Evolutionary conservation across 108 stramenopile species (phyloP).

Genomic region (Aurantiochytrium sp.): DNA sequence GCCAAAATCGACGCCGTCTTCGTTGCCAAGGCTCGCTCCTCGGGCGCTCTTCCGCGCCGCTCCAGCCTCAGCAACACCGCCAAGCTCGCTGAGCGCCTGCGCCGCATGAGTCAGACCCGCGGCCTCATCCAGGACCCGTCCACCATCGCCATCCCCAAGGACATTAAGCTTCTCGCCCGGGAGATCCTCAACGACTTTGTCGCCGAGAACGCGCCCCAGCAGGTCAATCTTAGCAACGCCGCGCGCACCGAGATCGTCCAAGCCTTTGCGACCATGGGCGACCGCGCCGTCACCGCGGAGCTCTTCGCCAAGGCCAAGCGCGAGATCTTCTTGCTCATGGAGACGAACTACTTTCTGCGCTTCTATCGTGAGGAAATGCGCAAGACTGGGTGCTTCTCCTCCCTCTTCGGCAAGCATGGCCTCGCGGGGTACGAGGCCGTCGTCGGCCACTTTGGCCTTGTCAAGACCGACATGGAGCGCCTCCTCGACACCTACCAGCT

Average conservation of each 20-base stretch:
- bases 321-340: constrained; percentile 29
- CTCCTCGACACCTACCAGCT: neutral
- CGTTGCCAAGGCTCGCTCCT: neutral
- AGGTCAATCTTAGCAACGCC: neutral
- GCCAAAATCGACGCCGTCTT: constrained; percentile 1
- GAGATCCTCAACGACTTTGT: neutral
- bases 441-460: neutral
- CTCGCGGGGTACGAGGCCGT: constrained; percentile 1
- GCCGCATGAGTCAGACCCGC: neutral
- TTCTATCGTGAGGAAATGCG: constrained; percentile 32
- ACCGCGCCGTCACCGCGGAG: neutral
- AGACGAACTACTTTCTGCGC: constrained; percentile 22
- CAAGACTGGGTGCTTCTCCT: constrained; percentile 4
- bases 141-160: neutral
- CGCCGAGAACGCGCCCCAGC: neutral
- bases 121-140: too few relatives aligned
- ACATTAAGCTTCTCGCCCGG: neutral
- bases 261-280: neutral
- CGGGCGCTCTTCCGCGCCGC: neutral
- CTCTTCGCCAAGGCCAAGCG: neutral
- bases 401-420: neutral
- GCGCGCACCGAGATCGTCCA: neutral
- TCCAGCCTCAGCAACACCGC: too few relatives aligned
- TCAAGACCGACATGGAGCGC: neutral
- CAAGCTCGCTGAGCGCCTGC: neutral